Evolutionary conservation across 805 yeast genomes (phyloP).

Genomic region (Candida tallmaniae): DNA sequence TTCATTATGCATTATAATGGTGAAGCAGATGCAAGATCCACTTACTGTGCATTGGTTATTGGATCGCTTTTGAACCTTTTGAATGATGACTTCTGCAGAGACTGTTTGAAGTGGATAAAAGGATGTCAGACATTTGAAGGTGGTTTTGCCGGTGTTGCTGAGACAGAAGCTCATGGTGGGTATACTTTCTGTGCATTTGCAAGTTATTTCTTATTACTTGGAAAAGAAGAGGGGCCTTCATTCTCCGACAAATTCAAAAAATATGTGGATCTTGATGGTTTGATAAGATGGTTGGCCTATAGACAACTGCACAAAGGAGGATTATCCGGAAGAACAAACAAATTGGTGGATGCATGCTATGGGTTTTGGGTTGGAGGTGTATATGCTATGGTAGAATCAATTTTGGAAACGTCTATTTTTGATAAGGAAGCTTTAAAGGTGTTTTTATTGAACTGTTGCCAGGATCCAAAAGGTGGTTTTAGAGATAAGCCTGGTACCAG

Average conservation of each 20-base stretch:
- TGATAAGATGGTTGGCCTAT: constrained; percentile 63
- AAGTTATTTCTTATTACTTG: constrained; percentile 48
- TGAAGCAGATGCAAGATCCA: constrained; percentile 81
- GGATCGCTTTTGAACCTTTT: constrained; percentile 62
- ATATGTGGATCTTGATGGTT: constrained; percentile 41
- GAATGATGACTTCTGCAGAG: constrained; percentile 53
- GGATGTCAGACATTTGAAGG: constrained; percentile 91
- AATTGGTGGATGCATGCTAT: constrained; percentile 94
- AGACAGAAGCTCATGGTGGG: constrained; percentile 93
- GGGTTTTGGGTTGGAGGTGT: constrained; percentile 93
- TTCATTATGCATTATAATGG: constrained; percentile 74
- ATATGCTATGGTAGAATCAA: constrained; percentile 56
- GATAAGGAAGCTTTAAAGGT: constrained; percentile 55
- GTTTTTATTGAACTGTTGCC: constrained; percentile 76
- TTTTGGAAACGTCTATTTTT: constrained; percentile 30
- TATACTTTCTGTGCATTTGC: constrained; percentile 84
- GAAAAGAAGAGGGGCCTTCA: constrained; percentile 17
- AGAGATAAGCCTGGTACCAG: constrained; percentile 80
- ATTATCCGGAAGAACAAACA: constrained; percentile 83
- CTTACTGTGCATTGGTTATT: constrained; percentile 77
- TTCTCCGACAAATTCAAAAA: constrained; percentile 3
- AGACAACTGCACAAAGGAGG: constrained; percentile 84
- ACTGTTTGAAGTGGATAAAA: constrained; percentile 55
- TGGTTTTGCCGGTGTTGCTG: constrained; percentile 83
- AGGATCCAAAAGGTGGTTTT: constrained; percentile 66